Conservation (phyloP, 768 basidiomycete species). For the Chiua virens region DNA sequence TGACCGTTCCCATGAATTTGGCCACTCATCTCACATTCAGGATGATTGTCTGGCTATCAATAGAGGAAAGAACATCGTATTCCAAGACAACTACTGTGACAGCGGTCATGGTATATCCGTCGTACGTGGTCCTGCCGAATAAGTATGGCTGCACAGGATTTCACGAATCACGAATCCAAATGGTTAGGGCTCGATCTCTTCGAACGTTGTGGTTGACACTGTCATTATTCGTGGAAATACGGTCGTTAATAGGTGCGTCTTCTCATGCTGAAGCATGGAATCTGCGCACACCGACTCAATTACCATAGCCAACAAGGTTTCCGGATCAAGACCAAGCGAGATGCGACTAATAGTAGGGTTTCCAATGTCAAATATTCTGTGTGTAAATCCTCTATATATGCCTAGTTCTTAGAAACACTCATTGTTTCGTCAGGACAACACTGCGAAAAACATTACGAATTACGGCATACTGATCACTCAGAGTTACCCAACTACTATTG, state of each 20-base stretch:
- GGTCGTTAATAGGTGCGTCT: slow-evolving; percentile 50
- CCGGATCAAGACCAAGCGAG: slow-evolving; percentile 57
- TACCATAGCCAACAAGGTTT: slow-evolving; percentile 48
- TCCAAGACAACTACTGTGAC: slow-evolving; percentile 53
- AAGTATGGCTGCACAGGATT: neutral
- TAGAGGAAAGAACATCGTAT: slow-evolving; percentile 41
- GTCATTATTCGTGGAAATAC: slow-evolving; percentile 52
- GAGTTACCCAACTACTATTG: slow-evolving; percentile 56
- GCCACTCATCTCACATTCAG: slow-evolving; percentile 19
- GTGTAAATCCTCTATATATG: slow-evolving; percentile 4
- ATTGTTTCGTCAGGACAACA: slow-evolving; percentile 45
- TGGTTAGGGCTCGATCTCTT: slow-evolving; percentile 53
- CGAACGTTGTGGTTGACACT: slow-evolving; percentile 44
- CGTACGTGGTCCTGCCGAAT: slow-evolving; percentile 13
- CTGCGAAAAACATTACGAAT: slow-evolving; percentile 43
- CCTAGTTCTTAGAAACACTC: neutral
- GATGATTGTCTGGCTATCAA: slow-evolving; percentile 67
- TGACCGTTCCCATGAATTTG: neutral
- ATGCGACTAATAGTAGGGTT: slow-evolving; percentile 48
- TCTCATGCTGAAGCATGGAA: neutral
- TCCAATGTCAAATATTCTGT: slow-evolving; percentile 50
- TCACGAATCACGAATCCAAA: neutral
- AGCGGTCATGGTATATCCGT: slow-evolving; percentile 68
- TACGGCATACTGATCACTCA: slow-evolving; percentile 64
- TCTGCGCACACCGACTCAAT: neutral